These are phyloP conservation scores for Suhomyces tanzawaensis DNA, from an alignment of 805 yeast genomes.

Conservation along the genomic window DNA sequence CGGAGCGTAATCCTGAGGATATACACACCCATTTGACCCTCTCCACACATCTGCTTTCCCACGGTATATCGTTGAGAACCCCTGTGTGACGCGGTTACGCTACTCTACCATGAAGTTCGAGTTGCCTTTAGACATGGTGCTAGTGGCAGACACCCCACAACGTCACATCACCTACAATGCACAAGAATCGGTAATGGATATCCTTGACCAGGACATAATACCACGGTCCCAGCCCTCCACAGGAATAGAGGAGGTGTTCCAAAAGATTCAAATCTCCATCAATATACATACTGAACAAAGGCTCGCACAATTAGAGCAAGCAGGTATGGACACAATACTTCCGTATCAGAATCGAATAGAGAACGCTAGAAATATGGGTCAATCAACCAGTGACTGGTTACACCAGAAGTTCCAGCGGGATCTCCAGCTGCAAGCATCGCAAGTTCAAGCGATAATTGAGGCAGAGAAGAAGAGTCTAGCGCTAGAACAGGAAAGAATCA, in stretches of 20 bases:
- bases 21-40: too few relatives aligned
- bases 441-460: conserved; percentile 1
- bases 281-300: neutral
- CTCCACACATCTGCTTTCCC: neutral
- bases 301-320: neutral
- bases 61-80: too few relatives aligned
- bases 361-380: conserved; percentile 17
- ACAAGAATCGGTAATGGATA: neutral
- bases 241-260: neutral
- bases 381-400: conserved; percentile 21
- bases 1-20: conserved; percentile 2
- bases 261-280: neutral
- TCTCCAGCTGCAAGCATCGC: conserved; percentile 8
- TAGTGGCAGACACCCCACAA: neutral
- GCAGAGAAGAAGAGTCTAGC: conserved; percentile 4
- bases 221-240: neutral
- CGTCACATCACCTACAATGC: too few relatives aligned
- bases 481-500: conserved; percentile 9
- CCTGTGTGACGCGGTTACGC: too few relatives aligned
- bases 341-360: conserved; percentile 2
- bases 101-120: conserved; percentile 5
- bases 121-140: conserved; percentile 4
- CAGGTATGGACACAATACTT: neutral
- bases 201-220: neutral
- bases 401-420: conserved; percentile 18